Conservation (phyloP, 352 stramenopile species). For the Phytophthora idaei region DNA sequence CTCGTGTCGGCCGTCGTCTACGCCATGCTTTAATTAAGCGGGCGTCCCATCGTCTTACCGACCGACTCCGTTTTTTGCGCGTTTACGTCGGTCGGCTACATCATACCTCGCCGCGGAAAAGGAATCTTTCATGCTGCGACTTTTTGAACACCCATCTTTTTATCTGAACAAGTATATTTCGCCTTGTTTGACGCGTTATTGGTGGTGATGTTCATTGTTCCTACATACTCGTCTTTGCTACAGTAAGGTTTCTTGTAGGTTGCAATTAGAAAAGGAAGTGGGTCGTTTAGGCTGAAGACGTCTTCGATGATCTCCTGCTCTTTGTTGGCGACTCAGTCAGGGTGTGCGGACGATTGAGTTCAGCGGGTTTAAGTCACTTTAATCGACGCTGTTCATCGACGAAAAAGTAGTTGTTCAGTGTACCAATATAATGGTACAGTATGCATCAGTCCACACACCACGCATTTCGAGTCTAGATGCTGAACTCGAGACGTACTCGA, state of each 20-base stretch:
- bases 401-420: background rate
- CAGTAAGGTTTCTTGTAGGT: too few species aligned
- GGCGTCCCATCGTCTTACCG: slow-evolving; percentile 17
- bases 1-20: slow-evolving; percentile 38
- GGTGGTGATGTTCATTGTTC: background rate
- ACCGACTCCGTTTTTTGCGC: slow-evolving; percentile 3
- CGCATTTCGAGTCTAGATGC: slow-evolving; percentile 25
- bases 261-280: too few species aligned
- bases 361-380: too few species aligned
- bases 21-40: slow-evolving; percentile 50
- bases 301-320: too few species aligned
- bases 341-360: too few species aligned
- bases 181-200: slow-evolving; percentile 21
- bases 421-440: slow-evolving; percentile 8
- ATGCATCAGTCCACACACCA: slow-evolving; percentile 6
- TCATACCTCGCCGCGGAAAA: background rate
- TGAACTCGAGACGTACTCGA: slow-evolving; percentile 17
- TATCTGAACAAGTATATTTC: slow-evolving; percentile 26
- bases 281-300: too few species aligned
- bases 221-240: background rate
- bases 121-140: slow-evolving; percentile 1
- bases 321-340: too few species aligned
- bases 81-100: slow-evolving; percentile 15
- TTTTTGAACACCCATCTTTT: slow-evolving; percentile 15
- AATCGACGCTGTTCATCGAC: too few species aligned